Evolutionary conservation across 805 yeast genomes (phyloP).

Genomic region (Sugiyamaella marilandica): DNA sequence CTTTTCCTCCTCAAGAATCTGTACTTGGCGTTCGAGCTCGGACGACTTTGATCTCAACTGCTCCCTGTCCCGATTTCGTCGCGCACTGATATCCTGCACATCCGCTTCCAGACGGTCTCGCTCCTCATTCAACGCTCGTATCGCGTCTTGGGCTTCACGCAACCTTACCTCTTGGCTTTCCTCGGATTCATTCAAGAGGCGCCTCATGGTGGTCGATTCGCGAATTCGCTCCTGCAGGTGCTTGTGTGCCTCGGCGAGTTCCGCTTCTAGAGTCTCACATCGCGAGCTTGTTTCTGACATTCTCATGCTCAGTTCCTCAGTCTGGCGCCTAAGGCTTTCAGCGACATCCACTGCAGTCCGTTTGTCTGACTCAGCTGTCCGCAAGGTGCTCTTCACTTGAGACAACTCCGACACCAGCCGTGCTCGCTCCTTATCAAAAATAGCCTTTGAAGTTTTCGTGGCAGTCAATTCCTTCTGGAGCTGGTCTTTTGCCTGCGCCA

Average conservation of each 20-base stretch:
- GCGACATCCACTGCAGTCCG: constrained; percentile 11
- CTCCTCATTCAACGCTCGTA: constrained; percentile 53
- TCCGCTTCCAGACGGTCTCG: constrained; percentile 56
- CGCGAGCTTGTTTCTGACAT: constrained; percentile 58
- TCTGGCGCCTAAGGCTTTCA: constrained; percentile 27
- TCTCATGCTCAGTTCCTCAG: constrained; percentile 44
- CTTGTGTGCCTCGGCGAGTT: constrained; percentile 67
- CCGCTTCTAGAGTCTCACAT: constrained; percentile 71
- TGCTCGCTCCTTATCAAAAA: constrained; percentile 18
- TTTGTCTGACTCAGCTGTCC: constrained; percentile 17
- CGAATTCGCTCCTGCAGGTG: constrained; percentile 74
- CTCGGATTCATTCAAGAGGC: constrained; percentile 64
- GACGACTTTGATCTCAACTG: constrained; percentile 46
- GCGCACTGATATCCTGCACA: constrained; percentile 43
- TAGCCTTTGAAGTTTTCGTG: constrained; percentile 4
- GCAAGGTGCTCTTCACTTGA: constrained; percentile 12
- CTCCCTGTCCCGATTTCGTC: constrained; percentile 62
- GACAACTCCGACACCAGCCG: constrained; percentile 16
- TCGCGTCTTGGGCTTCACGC: constrained; percentile 51
- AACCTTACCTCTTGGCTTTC: constrained; percentile 47
- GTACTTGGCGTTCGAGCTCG: constrained; percentile 37
- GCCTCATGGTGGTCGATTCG: constrained; percentile 69
- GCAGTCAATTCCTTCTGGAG: constrained; percentile 15
- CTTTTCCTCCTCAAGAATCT: constrained; percentile 36
- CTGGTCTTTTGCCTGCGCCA: background rate